Evolutionary conservation across 805 yeast species (phyloP), one percentile per base, ranked within the genome.

Genomic region (Clavispora asparagi): DNA sequence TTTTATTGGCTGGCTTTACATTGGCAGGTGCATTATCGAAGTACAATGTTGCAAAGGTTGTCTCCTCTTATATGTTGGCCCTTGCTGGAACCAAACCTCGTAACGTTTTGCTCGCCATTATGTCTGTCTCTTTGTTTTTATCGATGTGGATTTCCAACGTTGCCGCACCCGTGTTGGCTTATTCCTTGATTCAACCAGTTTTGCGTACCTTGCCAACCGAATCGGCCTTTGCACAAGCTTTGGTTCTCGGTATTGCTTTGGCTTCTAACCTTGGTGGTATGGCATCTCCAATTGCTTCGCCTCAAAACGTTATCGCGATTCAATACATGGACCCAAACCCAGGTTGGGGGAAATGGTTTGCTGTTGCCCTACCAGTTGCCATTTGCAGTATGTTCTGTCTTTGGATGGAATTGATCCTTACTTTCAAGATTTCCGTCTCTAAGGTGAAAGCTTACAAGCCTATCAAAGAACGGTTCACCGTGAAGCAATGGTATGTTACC

Each of bases 81-180:
- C 76, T 79, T 42, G 95, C 96, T 2, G 97, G 97, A 10, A 86
- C 92, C 5, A 81, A 83, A 52, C 98, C 98, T 10, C 76, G 84
- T 30, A 75, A 79, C 35, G 84, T 92, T 19, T 69, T 91, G 31
- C 66, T 91, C 38, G 79, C 92, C 5, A 83, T 89, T 49, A 89
- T 94, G 97, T 68, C 77, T 40, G 92, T 92, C 29, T 87, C 97
- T 0, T 71, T 91, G 35, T 81, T 92, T 58, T 82, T 87, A 36
- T 82, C 96, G 6, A 90, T 92, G 88, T 91, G 96, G 95, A 94
- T 92, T 35, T 85, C 95, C 25, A 92, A 92, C 63, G 98, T 92
- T 38, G 99, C 99, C 1, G 94, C 98, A 0, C 99, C 99, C 0
- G 97, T 92, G 3, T 74, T 92, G 45, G 87, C 96, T 67, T 88